These are phyloP conservation scores for Larix kaempferi DNA, from an alignment of 75 land plant species.

Conservation along the genomic window DNA sequence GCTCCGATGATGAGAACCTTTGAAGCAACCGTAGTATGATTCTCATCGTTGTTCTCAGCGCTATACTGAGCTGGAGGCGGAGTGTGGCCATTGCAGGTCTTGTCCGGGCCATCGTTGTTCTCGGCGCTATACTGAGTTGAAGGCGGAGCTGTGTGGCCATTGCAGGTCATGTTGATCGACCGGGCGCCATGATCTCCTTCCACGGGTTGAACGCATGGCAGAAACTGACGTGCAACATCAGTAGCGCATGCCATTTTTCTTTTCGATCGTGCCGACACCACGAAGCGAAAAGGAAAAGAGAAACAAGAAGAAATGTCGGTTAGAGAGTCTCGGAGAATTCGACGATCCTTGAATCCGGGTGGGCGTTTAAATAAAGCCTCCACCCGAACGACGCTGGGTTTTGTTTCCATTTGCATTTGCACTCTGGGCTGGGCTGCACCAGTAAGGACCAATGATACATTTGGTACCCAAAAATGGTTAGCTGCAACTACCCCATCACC, in stretches of 20 bases:
- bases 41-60: not conserved
- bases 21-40: not conserved
- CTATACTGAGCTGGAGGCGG: too few relatives aligned
- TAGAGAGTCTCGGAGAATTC: not conserved
- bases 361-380: not conserved
- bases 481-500: not conserved
- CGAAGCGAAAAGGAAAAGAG: not conserved
- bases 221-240: not conserved
- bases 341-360: not conserved
- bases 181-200: not conserved
- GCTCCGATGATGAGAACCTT: constrained; percentile 15
- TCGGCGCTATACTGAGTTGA: not conserved
- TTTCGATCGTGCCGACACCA: not conserved
- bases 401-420: not conserved
- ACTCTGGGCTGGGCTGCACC: not conserved
- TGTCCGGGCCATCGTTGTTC: not conserved
- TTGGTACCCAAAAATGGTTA: not conserved
- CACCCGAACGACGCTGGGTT: not conserved
- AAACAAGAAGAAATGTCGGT: not conserved
- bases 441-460: not conserved
- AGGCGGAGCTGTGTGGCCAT: not conserved
- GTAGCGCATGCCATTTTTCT: not conserved
- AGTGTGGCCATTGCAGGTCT: not conserved
- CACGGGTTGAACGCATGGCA: not conserved
- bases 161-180: not conserved